A percentile compares a stretch with the other conserved stretches of the same genome.
These are phyloP conservation scores for Blastobotrys arbuscula DNA, from an alignment of 1,139 yeast genomes.

Conservation along the genomic window DNA sequence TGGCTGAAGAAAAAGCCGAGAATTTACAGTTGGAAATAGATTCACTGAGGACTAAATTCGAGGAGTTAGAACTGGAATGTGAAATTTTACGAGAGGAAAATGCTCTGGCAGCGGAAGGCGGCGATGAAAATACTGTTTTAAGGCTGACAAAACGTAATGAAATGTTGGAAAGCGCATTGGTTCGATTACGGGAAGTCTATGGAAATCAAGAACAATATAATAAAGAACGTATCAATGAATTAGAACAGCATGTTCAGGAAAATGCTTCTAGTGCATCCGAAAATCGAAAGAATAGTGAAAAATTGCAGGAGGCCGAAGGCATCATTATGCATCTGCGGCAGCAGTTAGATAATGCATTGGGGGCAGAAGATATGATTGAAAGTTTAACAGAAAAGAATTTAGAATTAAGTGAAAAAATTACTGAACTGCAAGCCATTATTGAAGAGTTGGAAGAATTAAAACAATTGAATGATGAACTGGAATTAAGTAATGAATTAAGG, in stretches of 20 bases:
- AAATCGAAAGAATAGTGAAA: constrained; percentile 26
- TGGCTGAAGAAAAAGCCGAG: constrained; percentile 42
- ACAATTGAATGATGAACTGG: constrained; percentile 59
- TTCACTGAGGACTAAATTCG: constrained; percentile 37
- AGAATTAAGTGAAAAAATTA: constrained; percentile 39
- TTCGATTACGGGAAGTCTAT: constrained; percentile 37
- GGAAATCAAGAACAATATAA: constrained; percentile 38
- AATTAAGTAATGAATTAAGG: constrained; percentile 48
- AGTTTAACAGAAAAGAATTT: constrained; percentile 52
- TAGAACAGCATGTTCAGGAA: constrained; percentile 25
- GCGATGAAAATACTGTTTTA: constrained; percentile 30
- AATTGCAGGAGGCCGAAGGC: constrained; percentile 39
- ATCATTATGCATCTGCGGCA: constrained; percentile 43
- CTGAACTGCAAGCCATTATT: constrained; percentile 40
- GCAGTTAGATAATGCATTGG: constrained; percentile 35
- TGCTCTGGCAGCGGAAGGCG: constrained; percentile 28
- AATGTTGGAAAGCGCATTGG: constrained; percentile 38
- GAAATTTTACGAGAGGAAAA: constrained; percentile 45
- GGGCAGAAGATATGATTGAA: constrained; percentile 46
- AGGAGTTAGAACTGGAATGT: constrained; percentile 40
- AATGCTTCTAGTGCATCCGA: constrained; percentile 12
- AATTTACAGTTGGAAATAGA: constrained; percentile 33
- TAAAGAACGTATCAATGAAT: constrained; percentile 36
- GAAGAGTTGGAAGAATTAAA: constrained; percentile 57
- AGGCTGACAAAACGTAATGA: constrained; percentile 39